A percentile compares a stretch with the other conserved stretches of the same genome.
phyloP scores from a whole-genome alignment of 768 basidiomycete genomes.

The Artomyces pyxidatus region DNA sequence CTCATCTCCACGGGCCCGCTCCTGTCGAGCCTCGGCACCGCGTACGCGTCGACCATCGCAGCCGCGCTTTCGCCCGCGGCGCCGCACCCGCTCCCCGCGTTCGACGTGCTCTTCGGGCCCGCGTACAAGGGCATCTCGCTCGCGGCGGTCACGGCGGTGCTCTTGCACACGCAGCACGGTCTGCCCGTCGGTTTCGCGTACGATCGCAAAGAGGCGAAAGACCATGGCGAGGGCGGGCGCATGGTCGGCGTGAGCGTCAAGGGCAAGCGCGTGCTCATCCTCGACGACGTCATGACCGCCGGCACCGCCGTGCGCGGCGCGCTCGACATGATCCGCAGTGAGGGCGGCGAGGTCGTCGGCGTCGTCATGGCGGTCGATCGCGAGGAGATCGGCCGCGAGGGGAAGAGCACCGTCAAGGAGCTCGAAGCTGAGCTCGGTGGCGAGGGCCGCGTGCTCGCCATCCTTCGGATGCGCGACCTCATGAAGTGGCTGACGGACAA shows the following conservation, averaged over 20 bases:
- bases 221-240: constrained; percentile 91
- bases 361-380: constrained; percentile 83
- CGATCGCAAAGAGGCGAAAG: constrained; percentile 92
- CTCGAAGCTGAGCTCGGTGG: constrained; percentile 68
- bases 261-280: constrained; percentile 75
- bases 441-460: constrained; percentile 62
- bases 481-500: constrained; percentile 75
- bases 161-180: constrained; percentile 57
- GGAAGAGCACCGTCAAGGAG: constrained; percentile 73
- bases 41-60: constrained; percentile 78
- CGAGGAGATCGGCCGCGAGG: constrained; percentile 74
- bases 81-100: constrained; percentile 26
- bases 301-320: constrained; percentile 84
- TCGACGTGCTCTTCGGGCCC: constrained; percentile 91
- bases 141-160: constrained; percentile 75
- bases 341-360: constrained; percentile 80
- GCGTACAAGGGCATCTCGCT: constrained; percentile 97
- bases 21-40: constrained; percentile 64
- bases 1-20: constrained; percentile 79
- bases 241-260: constrained; percentile 82
- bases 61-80: constrained; percentile 34
- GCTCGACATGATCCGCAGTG: constrained; percentile 58
- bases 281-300: constrained; percentile 96
- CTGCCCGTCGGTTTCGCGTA: constrained; percentile 78
- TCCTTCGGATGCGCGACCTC: constrained; percentile 80